phyloP scores from a whole-genome alignment of 805 yeast species.

The Wickerhamiella azymoides region DNA sequence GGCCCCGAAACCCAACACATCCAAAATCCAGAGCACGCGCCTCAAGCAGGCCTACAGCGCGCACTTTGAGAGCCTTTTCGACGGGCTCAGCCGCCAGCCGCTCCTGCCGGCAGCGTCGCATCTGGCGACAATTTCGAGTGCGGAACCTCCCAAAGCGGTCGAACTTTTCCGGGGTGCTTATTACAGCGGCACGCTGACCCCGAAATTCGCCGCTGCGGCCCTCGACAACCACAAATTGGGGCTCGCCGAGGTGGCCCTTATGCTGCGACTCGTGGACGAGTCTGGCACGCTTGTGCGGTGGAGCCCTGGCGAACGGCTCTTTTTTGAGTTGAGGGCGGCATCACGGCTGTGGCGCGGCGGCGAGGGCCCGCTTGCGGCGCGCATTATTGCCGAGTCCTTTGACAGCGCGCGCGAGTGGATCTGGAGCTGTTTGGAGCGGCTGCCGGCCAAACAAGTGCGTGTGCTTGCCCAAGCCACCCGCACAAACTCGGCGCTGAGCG shows the following conservation, averaged over 20 bases:
- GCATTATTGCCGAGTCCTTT: conserved; percentile 15
- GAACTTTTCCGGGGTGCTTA: conserved; percentile 18
- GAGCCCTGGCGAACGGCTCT: conserved; percentile 16
- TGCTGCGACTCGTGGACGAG: conserved; percentile 16
- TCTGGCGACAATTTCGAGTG: neutral
- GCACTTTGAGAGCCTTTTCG: conserved; percentile 2
- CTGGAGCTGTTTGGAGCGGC: neutral
- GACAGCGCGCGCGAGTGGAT: conserved; percentile 13
- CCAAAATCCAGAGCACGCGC: neutral
- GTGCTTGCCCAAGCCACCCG: conserved; percentile 12
- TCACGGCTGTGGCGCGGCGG: conserved; percentile 20
- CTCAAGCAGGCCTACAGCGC: neutral
- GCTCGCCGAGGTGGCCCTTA: conserved; percentile 16
- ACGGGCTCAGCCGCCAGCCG: conserved; percentile 1
- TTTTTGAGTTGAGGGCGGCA: conserved; percentile 20
- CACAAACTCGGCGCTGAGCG: conserved; percentile 4
- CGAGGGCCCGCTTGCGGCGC: conserved; percentile 13
- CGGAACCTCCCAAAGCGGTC: conserved; percentile 1
- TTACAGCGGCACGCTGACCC: conserved; percentile 19
- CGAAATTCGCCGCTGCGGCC: conserved; percentile 16
- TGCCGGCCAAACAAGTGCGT: conserved; percentile 6
- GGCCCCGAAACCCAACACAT: conserved; percentile 12
- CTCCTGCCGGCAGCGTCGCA: neutral
- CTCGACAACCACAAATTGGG: conserved; percentile 15
- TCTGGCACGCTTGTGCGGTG: conserved; percentile 21